Base-by-base conservation (phyloP, 768 basidiomycete genomes). In the Fomitopsis pulvina region DNA sequence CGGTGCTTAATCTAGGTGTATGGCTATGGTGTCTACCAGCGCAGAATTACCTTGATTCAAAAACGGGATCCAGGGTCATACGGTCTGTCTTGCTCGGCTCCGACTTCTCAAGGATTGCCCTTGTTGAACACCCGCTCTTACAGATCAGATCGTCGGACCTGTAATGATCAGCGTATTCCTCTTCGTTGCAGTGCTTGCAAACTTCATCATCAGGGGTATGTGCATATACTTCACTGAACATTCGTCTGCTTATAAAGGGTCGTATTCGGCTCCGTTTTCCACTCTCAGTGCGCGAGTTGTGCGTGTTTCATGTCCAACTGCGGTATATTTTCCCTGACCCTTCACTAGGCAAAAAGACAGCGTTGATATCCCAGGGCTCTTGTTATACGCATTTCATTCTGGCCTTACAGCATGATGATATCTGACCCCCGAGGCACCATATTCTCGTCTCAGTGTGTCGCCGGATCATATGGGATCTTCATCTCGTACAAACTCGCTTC, bases 41-140 rank as follows among this genome's bases (percentile, higher is more conserved):
- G 83, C 52, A 80, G 96, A 40, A 81, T 97, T 47, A 85, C 85
- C 41, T 85, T 92, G 82, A 98, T 99, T 54, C 85, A 87, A 11
- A 80, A 84, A 54, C 75, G 94, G 41, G 88, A 92, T 67, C 85
- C 92, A 24, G 87, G 90, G 0, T 82, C 87, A 60, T 96, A 96
- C 57, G 93, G 93, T 96, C 48, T 40, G 57, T 53, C 14, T 16
- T 41, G 14, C 20, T 11, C 14, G 22, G n/a, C 20, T 1, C n/a
- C 45, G 14, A 9, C 7, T 21, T 5, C 34, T 16, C 4, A 16
- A 4, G 5, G 16, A 14, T 24, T 50, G 37, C 7, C 24, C 30
- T 8, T 41, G 48, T 20, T 29, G 51, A 18, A 11, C 22, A 58
- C 29, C 12, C 8, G 16, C 24, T 28, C 16, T 16, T 40, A 9